phyloP scores from a whole-genome alignment of 164 flowering plant genomes.

The Aristolochia contorta region DNA sequence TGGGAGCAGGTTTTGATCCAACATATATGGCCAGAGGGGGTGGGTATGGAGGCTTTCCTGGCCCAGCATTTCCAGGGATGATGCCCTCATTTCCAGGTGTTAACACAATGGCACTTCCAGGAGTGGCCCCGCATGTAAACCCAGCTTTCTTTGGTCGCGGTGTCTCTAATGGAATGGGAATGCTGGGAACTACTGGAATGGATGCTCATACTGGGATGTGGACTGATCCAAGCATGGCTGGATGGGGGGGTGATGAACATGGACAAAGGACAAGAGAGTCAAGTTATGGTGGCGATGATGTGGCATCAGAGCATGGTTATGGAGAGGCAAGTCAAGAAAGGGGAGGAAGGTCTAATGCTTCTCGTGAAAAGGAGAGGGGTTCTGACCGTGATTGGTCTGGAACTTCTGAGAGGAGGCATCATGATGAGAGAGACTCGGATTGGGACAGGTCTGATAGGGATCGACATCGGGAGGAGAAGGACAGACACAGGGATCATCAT shows the following conservation, averaged over 20 bases:
- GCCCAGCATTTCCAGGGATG: conserved; percentile 62
- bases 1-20: conserved; percentile 67
- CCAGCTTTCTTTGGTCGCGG: conserved; percentile 75
- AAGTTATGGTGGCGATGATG: conserved; percentile 67
- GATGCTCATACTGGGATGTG: conserved; percentile 63
- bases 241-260: conserved; percentile 52
- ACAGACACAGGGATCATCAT: conserved; percentile 45
- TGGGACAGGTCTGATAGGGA: conserved; percentile 60
- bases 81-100: conserved; percentile 55
- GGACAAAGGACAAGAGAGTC: conserved; percentile 52
- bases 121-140: conserved; percentile 74
- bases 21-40: conserved; percentile 64
- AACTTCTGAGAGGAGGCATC: conserved; percentile 44
- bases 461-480: conserved; percentile 61
- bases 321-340: conserved; percentile 52
- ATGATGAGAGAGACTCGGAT: conserved; percentile 52
- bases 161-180: conserved; percentile 57
- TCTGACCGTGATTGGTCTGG: conserved; percentile 60
- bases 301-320: conserved; percentile 56
- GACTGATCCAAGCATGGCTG: conserved; percentile 55
- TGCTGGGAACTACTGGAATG: conserved; percentile 58
- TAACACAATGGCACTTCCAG: conserved; percentile 49
- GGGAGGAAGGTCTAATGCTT: conserved; percentile 41
- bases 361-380: conserved; percentile 54
- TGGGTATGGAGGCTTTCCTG: conserved; percentile 60